Percentiles rank a stretch among this genome's conserved stretches.
phyloP scores from a whole-genome alignment of 192 early-diverging fungal genomes.

The Kickxella alabastrina region DNA sequence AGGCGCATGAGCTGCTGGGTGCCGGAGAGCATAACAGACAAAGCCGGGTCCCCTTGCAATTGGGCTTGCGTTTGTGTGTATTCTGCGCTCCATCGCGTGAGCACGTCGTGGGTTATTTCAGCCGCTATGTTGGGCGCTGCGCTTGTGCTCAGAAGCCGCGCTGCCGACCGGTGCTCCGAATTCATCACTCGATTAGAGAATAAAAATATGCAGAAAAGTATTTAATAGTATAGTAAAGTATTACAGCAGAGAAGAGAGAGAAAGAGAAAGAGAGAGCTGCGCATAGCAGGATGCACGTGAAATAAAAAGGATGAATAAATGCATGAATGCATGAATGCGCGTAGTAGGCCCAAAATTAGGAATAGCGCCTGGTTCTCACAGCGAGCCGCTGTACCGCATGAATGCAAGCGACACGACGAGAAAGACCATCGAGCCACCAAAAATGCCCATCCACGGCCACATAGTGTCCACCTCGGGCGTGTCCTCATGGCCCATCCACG shows the following conservation, averaged over 20 bases:
- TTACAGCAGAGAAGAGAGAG: background rate
- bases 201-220: background rate
- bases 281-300: too few species aligned
- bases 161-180: slow-evolving; percentile 8
- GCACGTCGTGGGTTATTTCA: slow-evolving; percentile 22
- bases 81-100: slow-evolving; percentile 5
- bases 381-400: slow-evolving; percentile 2
- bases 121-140: slow-evolving; percentile 14
- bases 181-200: slow-evolving; percentile 1
- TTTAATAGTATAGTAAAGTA: slow-evolving; percentile 3
- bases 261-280: background rate
- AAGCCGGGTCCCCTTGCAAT: too few species aligned
- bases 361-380: slow-evolving; percentile 6
- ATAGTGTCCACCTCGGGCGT: slow-evolving; percentile 15
- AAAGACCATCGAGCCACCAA: slow-evolving; percentile 40
- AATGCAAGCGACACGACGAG: slow-evolving; percentile 24
- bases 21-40: too few species aligned
- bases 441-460: slow-evolving; percentile 55
- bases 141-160: slow-evolving; percentile 20
- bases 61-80: background rate
- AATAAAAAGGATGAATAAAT: too few species aligned
- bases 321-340: too few species aligned
- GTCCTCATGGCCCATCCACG: slow-evolving; percentile 46
- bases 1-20: slow-evolving; percentile 12
- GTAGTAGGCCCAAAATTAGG: too few species aligned